Evolutionary conservation across 345 rosid genomes (phyloP).

Genomic region (Eucalyptus curtisii): DNA sequence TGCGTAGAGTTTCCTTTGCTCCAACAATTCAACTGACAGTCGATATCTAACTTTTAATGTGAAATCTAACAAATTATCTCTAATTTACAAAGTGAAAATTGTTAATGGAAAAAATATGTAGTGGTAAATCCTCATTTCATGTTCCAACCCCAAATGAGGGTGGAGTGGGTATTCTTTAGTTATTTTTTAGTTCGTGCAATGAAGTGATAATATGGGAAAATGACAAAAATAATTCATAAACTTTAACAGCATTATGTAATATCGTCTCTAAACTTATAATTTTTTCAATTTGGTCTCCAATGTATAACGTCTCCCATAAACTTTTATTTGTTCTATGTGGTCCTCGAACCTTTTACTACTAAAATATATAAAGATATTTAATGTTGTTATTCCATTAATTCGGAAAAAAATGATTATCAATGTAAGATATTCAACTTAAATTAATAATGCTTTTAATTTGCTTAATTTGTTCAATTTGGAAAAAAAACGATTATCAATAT

Average conservation of each 20-base stretch:
- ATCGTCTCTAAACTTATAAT: rapidly evolving
- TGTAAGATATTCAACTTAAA: neutral
- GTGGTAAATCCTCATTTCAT: neutral
- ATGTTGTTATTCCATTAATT: too few relatives aligned
- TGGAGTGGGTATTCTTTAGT: too few relatives aligned
- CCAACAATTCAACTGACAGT: neutral
- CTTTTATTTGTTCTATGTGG: neutral
- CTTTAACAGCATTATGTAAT: too few relatives aligned
- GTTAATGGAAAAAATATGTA: neutral
- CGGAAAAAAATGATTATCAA: neutral
- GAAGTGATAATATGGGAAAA: too few relatives aligned
- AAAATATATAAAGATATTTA: too few relatives aligned
- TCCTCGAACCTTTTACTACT: too few relatives aligned
- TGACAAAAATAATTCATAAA: too few relatives aligned
- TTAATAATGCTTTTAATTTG: neutral
- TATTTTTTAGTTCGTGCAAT: too few relatives aligned
- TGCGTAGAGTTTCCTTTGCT: neutral
- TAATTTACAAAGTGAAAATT: neutral
- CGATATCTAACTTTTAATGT: neutral
- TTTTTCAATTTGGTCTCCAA: neutral
- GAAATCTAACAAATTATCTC: neutral
- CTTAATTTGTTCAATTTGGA: neutral
- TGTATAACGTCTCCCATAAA: neutral
- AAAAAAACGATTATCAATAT: rapidly evolving
- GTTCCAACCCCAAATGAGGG: too few relatives aligned